These are phyloP conservation scores for Herpotrichia juniperi DNA, from an alignment of 2,329 filamentous ascomycete species.

Conservation along the genomic window DNA sequence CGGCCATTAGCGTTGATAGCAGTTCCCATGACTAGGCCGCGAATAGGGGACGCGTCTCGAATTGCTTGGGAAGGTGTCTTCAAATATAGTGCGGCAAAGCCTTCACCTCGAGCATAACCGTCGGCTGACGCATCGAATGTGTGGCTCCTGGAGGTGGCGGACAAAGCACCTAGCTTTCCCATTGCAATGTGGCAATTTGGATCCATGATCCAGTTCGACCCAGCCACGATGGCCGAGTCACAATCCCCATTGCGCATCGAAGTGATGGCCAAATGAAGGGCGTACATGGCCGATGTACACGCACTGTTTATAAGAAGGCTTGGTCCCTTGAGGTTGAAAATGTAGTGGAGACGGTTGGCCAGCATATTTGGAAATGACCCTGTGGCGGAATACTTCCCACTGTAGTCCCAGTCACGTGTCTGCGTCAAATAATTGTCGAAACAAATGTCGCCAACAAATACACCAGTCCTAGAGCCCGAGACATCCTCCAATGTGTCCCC, in stretches of 20 bases:
- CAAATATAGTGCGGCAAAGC: constrained; percentile 22
- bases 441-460: constrained; percentile 27
- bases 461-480: constrained; percentile 24
- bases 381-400: constrained; percentile 14
- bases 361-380: constrained; percentile 23
- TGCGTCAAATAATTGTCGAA: constrained; percentile 21
- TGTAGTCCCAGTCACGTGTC: constrained; percentile 20
- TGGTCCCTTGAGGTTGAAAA: constrained; percentile 36
- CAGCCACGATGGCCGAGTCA: constrained; percentile 28
- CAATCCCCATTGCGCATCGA: constrained; percentile 24
- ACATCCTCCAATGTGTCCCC: constrained; percentile 33
- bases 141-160: constrained; percentile 20
- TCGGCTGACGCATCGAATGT: constrained; percentile 30
- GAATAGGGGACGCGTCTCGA: constrained; percentile 14
- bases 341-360: constrained; percentile 32
- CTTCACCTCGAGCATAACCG: constrained; percentile 31
- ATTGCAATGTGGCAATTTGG: constrained; percentile 14
- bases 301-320: constrained; percentile 31
- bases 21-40: constrained; percentile 20
- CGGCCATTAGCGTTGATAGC: constrained; percentile 24
- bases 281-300: constrained; percentile 32
- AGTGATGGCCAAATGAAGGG: constrained; percentile 26
- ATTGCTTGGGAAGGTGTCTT: constrained; percentile 14
- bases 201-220: constrained; percentile 25
- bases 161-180: constrained; percentile 24